Evolutionary conservation across 345 rosid genomes (phyloP), one percentile per base, ranked within the genome.

Genomic region (Theobroma cacao): DNA sequence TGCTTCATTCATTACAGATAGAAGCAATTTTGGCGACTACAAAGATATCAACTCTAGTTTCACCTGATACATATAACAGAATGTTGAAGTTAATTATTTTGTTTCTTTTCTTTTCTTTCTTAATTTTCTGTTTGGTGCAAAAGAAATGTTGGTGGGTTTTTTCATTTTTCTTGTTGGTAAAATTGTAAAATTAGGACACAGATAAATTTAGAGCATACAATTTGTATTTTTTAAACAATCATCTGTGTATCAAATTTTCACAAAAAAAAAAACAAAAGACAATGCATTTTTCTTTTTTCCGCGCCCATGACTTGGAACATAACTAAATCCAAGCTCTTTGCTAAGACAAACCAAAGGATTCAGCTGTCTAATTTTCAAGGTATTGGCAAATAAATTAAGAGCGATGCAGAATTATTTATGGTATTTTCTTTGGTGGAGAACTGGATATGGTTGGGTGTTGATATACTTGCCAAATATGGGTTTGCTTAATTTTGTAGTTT

Each of bases 11-110:
- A 28, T 69, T 33, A 69, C 24, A 17, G 38, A 30, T 28, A 28
- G 58, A 70, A 70, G 41, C 26, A 70, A 70, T 47, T 70, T 47
- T 70, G 59, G 41, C 40, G 38, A 22, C 30, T 67, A 69, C 43
- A 69, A 45, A 69, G 22, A 47, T 18, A 47, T 28, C 58, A 69
- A 17, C 74, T 47, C 58, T 7, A 8, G 56, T 69, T 45, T 45
- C 8, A 47, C 13, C 74, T 45, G 14, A 45, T 45, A 24, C 2
- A 66, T 43, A 22, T 26, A 8, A 47, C 47, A 17, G 13, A 14
- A 69, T 8, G 56, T 69, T 47, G 17, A 40, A 67, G 28, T 50
- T 41, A 3, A 13, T 48, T 26, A 15, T 8, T 30, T 45, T 15
- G 74, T 45, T 45, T 47, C 24, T 26, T 47, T 26, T n/a, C n/a